Percentiles rank a stretch among this genome's conserved stretches.
phyloP scores from a whole-genome alignment of 768 basidiomycete genomes.

The Boletus rex-veris region DNA sequence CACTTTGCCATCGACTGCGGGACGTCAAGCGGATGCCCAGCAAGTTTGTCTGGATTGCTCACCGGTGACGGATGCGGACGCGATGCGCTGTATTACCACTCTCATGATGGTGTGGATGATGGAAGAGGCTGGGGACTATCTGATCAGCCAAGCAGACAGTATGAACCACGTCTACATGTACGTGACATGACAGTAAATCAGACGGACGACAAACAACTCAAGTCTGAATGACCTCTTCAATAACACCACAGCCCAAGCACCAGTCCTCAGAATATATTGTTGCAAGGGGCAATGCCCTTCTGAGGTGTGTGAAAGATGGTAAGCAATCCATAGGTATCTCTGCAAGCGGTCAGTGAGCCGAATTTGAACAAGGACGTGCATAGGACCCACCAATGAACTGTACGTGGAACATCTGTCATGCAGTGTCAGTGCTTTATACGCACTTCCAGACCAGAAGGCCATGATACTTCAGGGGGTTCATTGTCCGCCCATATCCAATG shows the following conservation, averaged over 20 bases:
- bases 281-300: constrained; percentile 67
- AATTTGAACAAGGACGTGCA: not conserved
- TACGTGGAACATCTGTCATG: constrained; percentile 54
- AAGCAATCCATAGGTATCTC: constrained; percentile 25
- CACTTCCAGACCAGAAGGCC: constrained; percentile 44
- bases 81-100: constrained; percentile 81
- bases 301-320: constrained; percentile 59
- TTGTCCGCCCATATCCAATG: constrained; percentile 74
- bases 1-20: constrained; percentile 71
- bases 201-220: not conserved
- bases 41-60: constrained; percentile 11
- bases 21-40: not conserved
- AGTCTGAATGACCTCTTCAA: constrained; percentile 33
- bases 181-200: too few species aligned
- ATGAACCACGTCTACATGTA: too few species aligned
- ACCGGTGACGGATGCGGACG: constrained; percentile 85
- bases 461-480: constrained; percentile 46
- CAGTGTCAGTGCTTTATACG: constrained; percentile 68
- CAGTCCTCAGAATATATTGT: constrained; percentile 69
- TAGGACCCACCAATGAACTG: constrained; percentile 44
- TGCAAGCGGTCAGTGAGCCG: constrained; percentile 11
- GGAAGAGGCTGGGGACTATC: not conserved
- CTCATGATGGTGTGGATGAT: constrained; percentile 49
- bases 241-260: constrained; percentile 83
- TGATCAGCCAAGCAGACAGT: not conserved